A percentile compares a stretch with the other conserved stretches of the same genome.
phyloP scores from a whole-genome alignment of 768 basidiomycete species.

The Symmetrospora coprosmae region DNA sequence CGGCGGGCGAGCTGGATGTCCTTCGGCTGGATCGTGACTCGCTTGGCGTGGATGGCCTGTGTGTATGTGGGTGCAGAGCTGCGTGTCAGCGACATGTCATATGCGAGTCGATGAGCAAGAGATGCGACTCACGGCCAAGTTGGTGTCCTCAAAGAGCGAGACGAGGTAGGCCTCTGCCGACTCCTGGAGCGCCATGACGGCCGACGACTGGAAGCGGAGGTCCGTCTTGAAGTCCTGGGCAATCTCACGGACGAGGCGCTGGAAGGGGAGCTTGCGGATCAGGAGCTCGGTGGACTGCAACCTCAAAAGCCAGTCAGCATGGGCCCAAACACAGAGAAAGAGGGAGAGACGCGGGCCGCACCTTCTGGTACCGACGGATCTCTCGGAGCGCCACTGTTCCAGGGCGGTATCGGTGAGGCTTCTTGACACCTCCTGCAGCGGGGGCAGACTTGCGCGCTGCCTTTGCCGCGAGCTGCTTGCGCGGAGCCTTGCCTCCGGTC shows the following conservation, averaged over 20 bases:
- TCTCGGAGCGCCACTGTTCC: slow-evolving; percentile 45
- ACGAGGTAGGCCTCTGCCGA: slow-evolving; percentile 47
- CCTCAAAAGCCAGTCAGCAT: slow-evolving; percentile 29
- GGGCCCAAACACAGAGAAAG: slow-evolving; percentile 43
- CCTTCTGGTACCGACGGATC: slow-evolving; percentile 41
- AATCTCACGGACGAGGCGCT: slow-evolving; percentile 58
- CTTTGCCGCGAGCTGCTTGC: slow-evolving; percentile 44
- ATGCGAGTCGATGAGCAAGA: neutral
- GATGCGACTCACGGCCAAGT: slow-evolving; percentile 34
- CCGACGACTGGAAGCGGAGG: slow-evolving; percentile 45
- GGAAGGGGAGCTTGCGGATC: slow-evolving; percentile 42
- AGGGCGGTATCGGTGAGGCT: slow-evolving; percentile 64
- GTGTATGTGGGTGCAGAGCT: neutral
- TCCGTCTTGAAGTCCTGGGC: slow-evolving; percentile 64
- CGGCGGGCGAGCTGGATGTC: slow-evolving; percentile 44
- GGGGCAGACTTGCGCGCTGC: slow-evolving; percentile 43
- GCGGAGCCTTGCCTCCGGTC: slow-evolving; percentile 52
- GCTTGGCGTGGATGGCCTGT: slow-evolving; percentile 44
- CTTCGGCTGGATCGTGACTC: slow-evolving; percentile 56
- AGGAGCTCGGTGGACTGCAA: slow-evolving; percentile 38
- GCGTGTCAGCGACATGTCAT: neutral
- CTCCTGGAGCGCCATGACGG: slow-evolving; percentile 46
- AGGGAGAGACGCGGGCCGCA: slow-evolving; percentile 35
- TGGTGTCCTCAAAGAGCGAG: slow-evolving; percentile 44
- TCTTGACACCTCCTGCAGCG: slow-evolving; percentile 83